phyloP scores from a whole-genome alignment of 176 grass and related monocot species.

The Puya raimondii region DNA sequence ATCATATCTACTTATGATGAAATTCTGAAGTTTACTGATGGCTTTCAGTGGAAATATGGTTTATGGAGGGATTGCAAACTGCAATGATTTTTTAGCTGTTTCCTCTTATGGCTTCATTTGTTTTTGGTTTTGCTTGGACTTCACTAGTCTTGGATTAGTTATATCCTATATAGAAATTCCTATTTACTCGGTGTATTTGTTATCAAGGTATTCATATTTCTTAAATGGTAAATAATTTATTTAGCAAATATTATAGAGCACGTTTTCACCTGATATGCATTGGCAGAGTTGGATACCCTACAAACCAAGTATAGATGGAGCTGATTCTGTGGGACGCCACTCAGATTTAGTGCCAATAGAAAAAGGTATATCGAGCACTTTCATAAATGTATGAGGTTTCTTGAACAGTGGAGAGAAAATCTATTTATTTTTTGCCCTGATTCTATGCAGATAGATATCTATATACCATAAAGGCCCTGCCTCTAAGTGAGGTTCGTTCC shows the following conservation, averaged over 20 bases:
- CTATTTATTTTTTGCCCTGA: background rate
- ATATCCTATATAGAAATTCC: no score
- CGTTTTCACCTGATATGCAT: background rate
- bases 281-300: conserved; percentile 23
- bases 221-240: background rate
- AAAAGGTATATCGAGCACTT: background rate
- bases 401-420: background rate
- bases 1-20: no score
- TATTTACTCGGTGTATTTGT: no score
- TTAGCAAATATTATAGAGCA: background rate
- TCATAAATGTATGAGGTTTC: background rate
- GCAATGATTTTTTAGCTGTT: no score
- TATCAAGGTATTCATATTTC: no score
- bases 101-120: no score
- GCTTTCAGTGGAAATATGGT: no score
- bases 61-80: no score
- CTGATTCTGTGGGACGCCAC: background rate
- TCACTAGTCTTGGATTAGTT: no score
- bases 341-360: background rate
- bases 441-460: conserved; percentile 66
- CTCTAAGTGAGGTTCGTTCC: conserved; percentile 80
- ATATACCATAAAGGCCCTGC: conserved; percentile 64
- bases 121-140: no score
- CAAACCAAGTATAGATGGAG: conserved; percentile 13
- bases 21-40: no score